phyloP scores from a whole-genome alignment of 768 basidiomycete genomes.

The Sistotremastrum niveocremeum region DNA sequence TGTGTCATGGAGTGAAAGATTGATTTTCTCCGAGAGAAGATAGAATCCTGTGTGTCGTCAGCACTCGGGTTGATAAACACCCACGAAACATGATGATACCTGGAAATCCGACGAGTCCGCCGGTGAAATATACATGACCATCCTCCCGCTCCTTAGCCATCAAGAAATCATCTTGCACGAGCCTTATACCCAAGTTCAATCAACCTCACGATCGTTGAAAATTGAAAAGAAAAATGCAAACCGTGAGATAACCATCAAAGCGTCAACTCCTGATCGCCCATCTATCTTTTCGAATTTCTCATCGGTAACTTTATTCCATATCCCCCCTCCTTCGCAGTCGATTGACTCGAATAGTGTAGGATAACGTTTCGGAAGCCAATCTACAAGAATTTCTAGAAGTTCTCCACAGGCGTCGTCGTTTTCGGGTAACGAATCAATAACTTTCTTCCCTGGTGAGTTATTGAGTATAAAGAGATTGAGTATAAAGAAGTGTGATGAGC shows the following conservation, averaged over 20 bases:
- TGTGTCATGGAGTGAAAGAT: constrained; percentile 14
- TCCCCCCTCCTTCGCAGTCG: constrained; percentile 8
- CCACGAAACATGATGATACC: constrained; percentile 6
- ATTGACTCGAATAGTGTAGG: constrained; percentile 32
- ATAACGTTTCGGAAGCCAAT: constrained; percentile 43
- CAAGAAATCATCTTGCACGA: constrained; percentile 22
- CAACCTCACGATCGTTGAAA: neutral
- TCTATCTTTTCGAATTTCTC: constrained; percentile 9
- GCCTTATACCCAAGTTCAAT: constrained; percentile 7
- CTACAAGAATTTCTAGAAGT: constrained; percentile 41
- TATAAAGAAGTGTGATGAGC: neutral
- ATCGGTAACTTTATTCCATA: constrained; percentile 18
- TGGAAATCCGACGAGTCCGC: constrained; percentile 21
- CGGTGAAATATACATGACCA: constrained; percentile 22
- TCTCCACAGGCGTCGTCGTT: constrained; percentile 36
- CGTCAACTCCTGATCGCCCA: constrained; percentile 12
- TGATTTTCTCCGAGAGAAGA: constrained; percentile 19
- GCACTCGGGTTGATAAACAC: neutral
- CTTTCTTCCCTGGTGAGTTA: constrained; percentile 17
- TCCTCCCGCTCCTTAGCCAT: constrained; percentile 22
- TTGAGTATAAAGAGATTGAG: neutral
- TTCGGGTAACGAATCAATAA: constrained; percentile 35
- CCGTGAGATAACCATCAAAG: constrained; percentile 16
- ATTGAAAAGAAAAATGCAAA: constrained; percentile 3
- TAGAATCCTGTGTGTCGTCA: constrained; percentile 16